Evolutionary conservation across 192 early-diverging fungal genomes (phyloP), one percentile per base, ranked within the genome.

Genomic region (Entomortierella chlamydospora): DNA sequence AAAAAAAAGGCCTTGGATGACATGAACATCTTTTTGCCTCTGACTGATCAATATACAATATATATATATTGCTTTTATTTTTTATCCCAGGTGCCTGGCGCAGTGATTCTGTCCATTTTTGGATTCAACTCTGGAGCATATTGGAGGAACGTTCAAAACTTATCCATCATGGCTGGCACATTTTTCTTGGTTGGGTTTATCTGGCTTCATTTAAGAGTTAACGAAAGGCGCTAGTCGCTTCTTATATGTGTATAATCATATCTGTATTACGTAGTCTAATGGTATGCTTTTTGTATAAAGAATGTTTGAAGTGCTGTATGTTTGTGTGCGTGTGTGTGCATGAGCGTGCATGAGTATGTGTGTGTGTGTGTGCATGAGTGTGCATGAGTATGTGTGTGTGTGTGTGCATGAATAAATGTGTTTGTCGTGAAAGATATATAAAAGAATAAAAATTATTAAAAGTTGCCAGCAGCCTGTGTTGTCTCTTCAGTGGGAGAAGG

Each of bases 91-190:
- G 90, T 95, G 20, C 95, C 95, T 53, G 94, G 94, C 37, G 93
- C 94, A 15, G 85, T 90, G 10, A 90, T 97, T n/a, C 82, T 97
- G 53, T 89, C 93, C 20, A 96, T 92, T 0, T 97, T 97, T 83
- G 96, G 95, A 3, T 92, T 97, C 69, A 89, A 95, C 62, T 87
- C 93, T 1, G 83, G 86, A 17, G 92, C 90, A 8, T 97, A 90
- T 71, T 96, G 95, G 95, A 78, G 85, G 1, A 94, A 97, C 79
- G 90, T 97, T 0, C 68, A 85, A 11, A 80, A 85, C 25, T 66
- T 97, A 30, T 59, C 77, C 17, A 73, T 72, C 9, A 91, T 94
- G 83, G 86, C 91, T 10, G 62, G 68, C 6, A 62, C 64, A 1
- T 92, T 93, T 57, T 83, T 95, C n/a, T 80, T 87, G 4, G 57